Base-by-base conservation (phyloP, 106 monocot species). In the Iris macrosiphon region DNA sequence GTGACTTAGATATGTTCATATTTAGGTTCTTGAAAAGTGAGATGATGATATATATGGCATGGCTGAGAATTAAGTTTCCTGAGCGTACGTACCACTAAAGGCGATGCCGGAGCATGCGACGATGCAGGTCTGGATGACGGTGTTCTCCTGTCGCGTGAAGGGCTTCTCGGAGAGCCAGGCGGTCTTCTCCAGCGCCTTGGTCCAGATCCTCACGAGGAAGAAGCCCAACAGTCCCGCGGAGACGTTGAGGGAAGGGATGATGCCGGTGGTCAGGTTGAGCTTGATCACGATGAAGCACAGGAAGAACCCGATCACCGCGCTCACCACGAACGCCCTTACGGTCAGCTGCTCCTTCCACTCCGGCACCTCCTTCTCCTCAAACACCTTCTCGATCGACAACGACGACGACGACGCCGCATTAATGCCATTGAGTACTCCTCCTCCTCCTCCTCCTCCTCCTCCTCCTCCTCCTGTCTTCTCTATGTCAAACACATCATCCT, bases 221-320 rank as follows among this genome's bases (percentile, higher is more conserved):
- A 84, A 84, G 1, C 79, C 84, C 30, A 84, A 68, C 0, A 84
- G 45, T 0, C 79, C 84, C 0, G 84, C 84, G 12, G 84, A 79
- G 53, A 84, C 78, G 59, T 84, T 84, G 37, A 84, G 75, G 6
- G 84, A 84, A n/a, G 84, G 84, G 35, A 84, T 68, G 64, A 84
- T 72, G 2, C 84, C 84, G 19, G 79, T 72, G 21, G 84, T 84
- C 49, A 84, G 75, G 28, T 75, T 84, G 1, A 84, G 68, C 79
- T 84, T 84, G 72, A 79, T 79, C 15, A 75, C 72, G 71, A 84
- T 79, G 19, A 84, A 64, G 55, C 71, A 64, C 45, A 84, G 62
- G 71, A 79, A 75, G 59, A 75, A 38, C 17, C 62, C 70, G 0
- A 84, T 49, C 19, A 68, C 19, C 40, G 61, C 35, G 71, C 84